Conservation (phyloP, 345 rosid species). For the Lenwebbia sp. region DNA sequence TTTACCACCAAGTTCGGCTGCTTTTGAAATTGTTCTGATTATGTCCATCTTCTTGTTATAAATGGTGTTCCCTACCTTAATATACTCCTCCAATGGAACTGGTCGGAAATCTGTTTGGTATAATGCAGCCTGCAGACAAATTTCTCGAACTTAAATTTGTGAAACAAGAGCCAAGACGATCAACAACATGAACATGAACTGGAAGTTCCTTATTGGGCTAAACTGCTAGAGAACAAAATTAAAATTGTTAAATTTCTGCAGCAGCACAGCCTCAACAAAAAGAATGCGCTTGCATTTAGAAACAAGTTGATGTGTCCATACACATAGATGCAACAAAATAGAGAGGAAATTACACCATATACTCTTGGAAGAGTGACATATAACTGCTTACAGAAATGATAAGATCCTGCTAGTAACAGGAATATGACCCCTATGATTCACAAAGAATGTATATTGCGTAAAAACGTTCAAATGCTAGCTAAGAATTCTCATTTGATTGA, state of each 20-base stretch:
- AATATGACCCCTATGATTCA: neutral
- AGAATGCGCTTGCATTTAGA: neutral
- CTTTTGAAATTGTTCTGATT: constrained; percentile 60
- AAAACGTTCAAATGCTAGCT: neutral
- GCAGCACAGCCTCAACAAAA: neutral
- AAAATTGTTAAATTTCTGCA: neutral
- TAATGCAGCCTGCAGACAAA: constrained; percentile 64
- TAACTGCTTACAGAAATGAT: neutral
- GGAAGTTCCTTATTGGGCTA: neutral
- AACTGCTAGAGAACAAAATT: neutral
- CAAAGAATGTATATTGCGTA: neutral
- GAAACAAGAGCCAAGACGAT: neutral
- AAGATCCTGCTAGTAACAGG: neutral
- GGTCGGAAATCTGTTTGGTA: constrained; percentile 95
- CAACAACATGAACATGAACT: neutral
- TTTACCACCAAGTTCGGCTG: constrained; percentile 75
- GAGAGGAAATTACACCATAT: neutral
- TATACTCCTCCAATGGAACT: constrained; percentile 84
- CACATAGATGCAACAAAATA: neutral
- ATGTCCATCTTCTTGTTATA: constrained; percentile 73
- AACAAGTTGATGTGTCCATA: neutral
- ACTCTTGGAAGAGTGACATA: neutral
- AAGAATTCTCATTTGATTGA: neutral
- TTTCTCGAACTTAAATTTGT: neutral
- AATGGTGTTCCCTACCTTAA: constrained; percentile 83